Conservation (phyloP, 169 alveolate species). For the Eimeria zaria region DNA sequence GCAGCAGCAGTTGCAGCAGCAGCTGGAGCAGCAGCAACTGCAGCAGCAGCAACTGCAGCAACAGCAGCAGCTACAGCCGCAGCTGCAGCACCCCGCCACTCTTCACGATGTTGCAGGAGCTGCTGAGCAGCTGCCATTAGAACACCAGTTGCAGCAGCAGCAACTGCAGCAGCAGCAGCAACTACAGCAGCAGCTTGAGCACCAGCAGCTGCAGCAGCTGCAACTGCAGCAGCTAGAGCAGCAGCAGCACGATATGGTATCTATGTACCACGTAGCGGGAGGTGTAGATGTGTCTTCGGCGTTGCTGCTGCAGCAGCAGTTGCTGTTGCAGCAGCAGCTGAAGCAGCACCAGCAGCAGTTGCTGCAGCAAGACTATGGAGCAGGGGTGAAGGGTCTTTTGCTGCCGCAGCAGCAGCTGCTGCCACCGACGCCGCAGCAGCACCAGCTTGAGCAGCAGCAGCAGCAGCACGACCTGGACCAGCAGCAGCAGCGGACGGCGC, state of each 20-base stretch:
- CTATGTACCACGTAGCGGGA: slow-evolving; percentile 34
- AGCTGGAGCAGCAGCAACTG: slow-evolving; percentile 42
- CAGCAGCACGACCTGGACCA: slow-evolving; percentile 33
- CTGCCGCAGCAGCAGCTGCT: slow-evolving; percentile 59
- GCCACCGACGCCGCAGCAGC: slow-evolving; percentile 28
- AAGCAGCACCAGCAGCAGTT: slow-evolving; percentile 64
- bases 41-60: slow-evolving; percentile 52
- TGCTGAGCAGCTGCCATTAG: slow-evolving; percentile 22
- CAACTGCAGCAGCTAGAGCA: slow-evolving; percentile 69
- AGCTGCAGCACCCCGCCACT: slow-evolving; percentile 9
- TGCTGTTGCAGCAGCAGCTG: slow-evolving; percentile 63
- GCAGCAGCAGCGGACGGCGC: slow-evolving; percentile 60
- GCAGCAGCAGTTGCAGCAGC: slow-evolving; percentile 62
- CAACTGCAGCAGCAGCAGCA: slow-evolving; percentile 51
- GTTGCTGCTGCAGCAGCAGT: slow-evolving; percentile 62
- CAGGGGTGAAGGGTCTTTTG: slow-evolving; percentile 19
- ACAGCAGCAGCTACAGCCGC: slow-evolving; percentile 61
- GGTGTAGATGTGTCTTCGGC: slow-evolving; percentile 54
- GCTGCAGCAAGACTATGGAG: slow-evolving; percentile 67
- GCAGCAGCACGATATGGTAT: slow-evolving; percentile 66
- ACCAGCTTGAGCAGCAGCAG: slow-evolving; percentile 27
- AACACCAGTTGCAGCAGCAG: slow-evolving; percentile 52
- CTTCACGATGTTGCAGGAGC: slow-evolving; percentile 12
- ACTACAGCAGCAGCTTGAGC: slow-evolving; percentile 36
- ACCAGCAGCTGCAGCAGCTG: slow-evolving; percentile 33